Base-by-base conservation (phyloP, 768 basidiomycete species). In the Clitopilus passeckerianus region DNA sequence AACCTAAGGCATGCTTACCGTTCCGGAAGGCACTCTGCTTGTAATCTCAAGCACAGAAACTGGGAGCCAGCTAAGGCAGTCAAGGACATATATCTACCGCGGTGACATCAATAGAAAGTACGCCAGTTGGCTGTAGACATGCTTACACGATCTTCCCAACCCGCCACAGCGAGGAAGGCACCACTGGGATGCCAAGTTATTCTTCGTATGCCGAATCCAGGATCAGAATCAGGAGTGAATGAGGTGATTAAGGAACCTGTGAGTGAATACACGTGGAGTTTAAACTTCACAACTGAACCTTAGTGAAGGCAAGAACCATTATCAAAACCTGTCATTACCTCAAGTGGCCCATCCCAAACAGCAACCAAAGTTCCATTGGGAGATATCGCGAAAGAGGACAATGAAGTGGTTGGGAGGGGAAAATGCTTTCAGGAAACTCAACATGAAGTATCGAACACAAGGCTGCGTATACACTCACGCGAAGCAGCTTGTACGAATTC, bases 171-270 rank as follows among this genome's bases (percentile, higher is more conserved):
- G 8, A 97, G 74, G 68, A 90, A 95, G 66, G 83, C 77, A 5
- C 94, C 92, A 58, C 78, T 88, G 3, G 94, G 95, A 72, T 95
- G 91, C 95, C 95, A 98, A 18, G 82, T 74, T 0, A 88, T 86
- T 60, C 75, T 77, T 9, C 93, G 83, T 44, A 97, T 85, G 6
- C 95, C 95, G 58, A 95, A 83, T 15, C 89, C 91, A 24, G 91
- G 90, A 71, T 96, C 93, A 24, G 83, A 80, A 34, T 79, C 80
- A 1, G 91, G 91, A 18, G 77, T 77, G 68, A 92, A 94, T 10
- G 84, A 80, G 16, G 85, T 85, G 33, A 89, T 74, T 22, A 80
- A 68, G 53, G 83, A 78, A 4, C 90, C 91, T 15, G 86, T 72
- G 2, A 93, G 77, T 0, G 86, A 84, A 54, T 92, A 65, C 15